Percentiles rank a stretch among this genome's conserved stretches.
Evolutionary conservation across 148 eudicot genomes (phyloP).

Genomic region (Oxyria digyna): DNA sequence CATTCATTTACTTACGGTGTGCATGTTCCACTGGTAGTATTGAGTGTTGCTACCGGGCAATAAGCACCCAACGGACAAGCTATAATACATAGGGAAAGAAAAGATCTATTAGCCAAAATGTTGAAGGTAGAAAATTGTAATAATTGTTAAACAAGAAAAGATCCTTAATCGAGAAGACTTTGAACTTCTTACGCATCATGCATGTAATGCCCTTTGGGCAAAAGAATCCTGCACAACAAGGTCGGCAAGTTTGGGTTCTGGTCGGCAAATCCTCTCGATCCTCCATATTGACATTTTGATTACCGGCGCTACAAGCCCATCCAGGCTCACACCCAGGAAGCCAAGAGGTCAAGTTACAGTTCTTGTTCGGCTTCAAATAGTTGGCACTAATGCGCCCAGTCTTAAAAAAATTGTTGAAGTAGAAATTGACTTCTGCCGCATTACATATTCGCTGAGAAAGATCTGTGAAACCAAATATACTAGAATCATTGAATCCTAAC

Average conservation of each 20-base stretch:
- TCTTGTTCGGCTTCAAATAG: constrained; percentile 59
- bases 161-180: background rate
- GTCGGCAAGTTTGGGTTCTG: constrained; percentile 46
- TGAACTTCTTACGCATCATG: constrained; percentile 80
- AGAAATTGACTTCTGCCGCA: constrained; percentile 79
- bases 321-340: constrained; percentile 84
- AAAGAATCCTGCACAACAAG: constrained; percentile 91
- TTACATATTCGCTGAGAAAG: constrained; percentile 56
- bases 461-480: constrained; percentile 24
- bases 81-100: constrained; percentile 12
- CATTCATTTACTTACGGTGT: constrained; percentile 67
- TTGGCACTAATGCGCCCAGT: constrained; percentile 25
- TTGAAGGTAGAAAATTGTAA: too few species aligned
- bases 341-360: constrained; percentile 79
- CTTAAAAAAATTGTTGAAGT: constrained; percentile 51
- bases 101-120: background rate
- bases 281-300: constrained; percentile 47
- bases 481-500: background rate
- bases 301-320: constrained; percentile 55
- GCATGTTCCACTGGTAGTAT: constrained; percentile 61
- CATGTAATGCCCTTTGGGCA: constrained; percentile 95
- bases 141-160: too few species aligned
- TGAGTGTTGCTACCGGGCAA: constrained; percentile 71
- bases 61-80: constrained; percentile 92
- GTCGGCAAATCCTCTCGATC: constrained; percentile 46